Evolutionary conservation across 768 basidiomycete genomes (phyloP), one percentile per base, ranked within the genome.

Genomic region (Lepiota venenata): DNA sequence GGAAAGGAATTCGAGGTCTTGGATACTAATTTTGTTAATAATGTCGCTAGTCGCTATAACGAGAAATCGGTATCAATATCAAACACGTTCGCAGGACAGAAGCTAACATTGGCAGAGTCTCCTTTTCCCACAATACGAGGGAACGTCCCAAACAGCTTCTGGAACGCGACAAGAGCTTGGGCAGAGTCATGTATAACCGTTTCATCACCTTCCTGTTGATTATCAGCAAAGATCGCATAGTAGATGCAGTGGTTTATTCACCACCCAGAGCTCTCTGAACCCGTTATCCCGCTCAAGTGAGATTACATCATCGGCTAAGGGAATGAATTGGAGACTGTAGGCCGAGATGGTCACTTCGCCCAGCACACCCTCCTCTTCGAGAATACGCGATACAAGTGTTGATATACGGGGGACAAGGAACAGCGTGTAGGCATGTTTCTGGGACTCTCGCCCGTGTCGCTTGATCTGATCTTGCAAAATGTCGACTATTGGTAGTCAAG

Each of bases 291-390:
- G 71, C 72, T 99, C 97, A 27, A 99, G 71, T 2, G 93, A 97
- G 29, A 98, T 72, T 55, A 98, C 84, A 68, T 99, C 97, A 15
- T 92, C 87, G 55, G 95, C 95, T 36, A 98, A 63, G 14, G 95
- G 93, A 58, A 98, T 93, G 61, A 98, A 91, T 61, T 95, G 93
- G 20, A 99, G 78, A 66, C 92, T 91, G 69, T 93, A 96, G 25
- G 91, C 82, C 16, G 84, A 83, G 27, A 98, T 82, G 7, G 82
- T 85, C 42, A 99, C 77, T 63, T 98, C 95, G n/a, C 97, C 97
- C 14, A 95, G 79, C 0, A 99, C 95, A n/a, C 96, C 97, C 63
- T 97, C 90, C 66, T 98, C 95, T 63, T 98, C 94, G 41, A 99
- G 72, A 58, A 94, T 85, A 52, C 86, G 82, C 32, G 84, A 82